These are phyloP conservation scores for Corniculantispora saksenae DNA, from an alignment of 2,329 filamentous ascomycete genomes.

Conservation along the genomic window DNA sequence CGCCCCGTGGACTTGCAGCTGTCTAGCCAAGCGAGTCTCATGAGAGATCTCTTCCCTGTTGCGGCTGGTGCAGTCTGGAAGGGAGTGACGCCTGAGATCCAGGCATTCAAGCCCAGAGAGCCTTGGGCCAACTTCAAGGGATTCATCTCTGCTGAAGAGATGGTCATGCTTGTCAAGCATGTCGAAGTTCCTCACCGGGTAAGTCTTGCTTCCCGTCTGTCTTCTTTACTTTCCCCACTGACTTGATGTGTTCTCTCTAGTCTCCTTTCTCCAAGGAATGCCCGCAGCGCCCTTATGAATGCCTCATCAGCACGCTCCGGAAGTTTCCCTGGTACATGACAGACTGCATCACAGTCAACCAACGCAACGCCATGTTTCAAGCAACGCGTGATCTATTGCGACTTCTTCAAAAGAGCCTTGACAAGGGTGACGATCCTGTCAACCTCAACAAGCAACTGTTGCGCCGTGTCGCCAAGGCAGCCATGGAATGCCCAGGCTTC, in stretches of 20 bases:
- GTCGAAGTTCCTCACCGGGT: conserved; percentile 63
- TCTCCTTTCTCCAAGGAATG: conserved; percentile 61
- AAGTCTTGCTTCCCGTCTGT: conserved; percentile 33
- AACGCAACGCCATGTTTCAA: conserved; percentile 56
- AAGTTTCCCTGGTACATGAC: conserved; percentile 66
- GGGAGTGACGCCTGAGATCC: conserved; percentile 44
- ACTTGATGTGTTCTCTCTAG: conserved; percentile 35
- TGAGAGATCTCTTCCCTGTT: conserved; percentile 63
- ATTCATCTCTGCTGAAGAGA: conserved; percentile 63
- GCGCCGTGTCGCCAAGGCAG: conserved; percentile 52
- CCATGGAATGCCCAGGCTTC: conserved; percentile 61
- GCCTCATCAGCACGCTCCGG: conserved; percentile 62
- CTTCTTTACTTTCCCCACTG: not conserved
- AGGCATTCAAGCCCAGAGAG: conserved; percentile 35
- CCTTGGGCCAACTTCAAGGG: conserved; percentile 58
- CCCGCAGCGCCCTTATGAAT: conserved; percentile 66
- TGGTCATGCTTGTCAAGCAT: conserved; percentile 64
- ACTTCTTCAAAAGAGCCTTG: conserved; percentile 45
- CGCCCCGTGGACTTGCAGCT: conserved; percentile 59
- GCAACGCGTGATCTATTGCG: conserved; percentile 51
- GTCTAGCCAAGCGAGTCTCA: conserved; percentile 56
- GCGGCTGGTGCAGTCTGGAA: conserved; percentile 59
- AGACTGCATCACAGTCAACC: conserved; percentile 56
- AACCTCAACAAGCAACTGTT: conserved; percentile 56
- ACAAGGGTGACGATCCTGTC: conserved; percentile 38